Evolutionary conservation across 441 rosid species (phyloP).

Genomic region (Arabidopsis lyrata): DNA sequence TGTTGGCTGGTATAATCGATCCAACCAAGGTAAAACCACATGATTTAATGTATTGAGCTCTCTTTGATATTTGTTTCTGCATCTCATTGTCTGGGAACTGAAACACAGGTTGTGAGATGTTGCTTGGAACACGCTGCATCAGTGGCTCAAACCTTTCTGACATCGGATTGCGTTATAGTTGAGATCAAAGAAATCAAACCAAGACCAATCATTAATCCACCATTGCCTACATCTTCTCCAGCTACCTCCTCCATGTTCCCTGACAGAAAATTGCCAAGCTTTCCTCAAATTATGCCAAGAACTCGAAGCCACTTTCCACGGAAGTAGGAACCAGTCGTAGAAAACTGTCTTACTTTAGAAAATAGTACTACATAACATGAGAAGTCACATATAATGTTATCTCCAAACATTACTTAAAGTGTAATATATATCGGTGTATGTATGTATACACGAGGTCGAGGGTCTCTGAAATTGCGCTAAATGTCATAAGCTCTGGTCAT

Average conservation of each 20-base stretch:
- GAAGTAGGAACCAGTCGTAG: slow-evolving; percentile 27
- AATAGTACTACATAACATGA: slow-evolving; percentile 3
- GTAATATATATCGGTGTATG: background rate
- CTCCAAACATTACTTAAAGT: slow-evolving; percentile 18
- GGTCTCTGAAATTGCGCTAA: slow-evolving; percentile 29
- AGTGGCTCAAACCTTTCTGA: slow-evolving; percentile 82
- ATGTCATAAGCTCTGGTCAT: slow-evolving; percentile 35
- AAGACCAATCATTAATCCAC: slow-evolving; percentile 54
- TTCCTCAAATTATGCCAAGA: slow-evolving; percentile 41
- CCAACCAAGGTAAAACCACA: slow-evolving; percentile 72
- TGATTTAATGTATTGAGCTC: background rate
- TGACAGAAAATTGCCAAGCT: slow-evolving; percentile 33
- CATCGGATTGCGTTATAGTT: slow-evolving; percentile 79
- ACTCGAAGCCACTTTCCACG: slow-evolving; percentile 42
- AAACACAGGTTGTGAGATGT: slow-evolving; percentile 81
- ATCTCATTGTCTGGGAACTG: background rate
- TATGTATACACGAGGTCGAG: slow-evolving; percentile 31
- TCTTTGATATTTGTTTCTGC: background rate
- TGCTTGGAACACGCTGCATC: slow-evolving; percentile 93
- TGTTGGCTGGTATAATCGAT: slow-evolving; percentile 82
- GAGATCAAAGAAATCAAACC: slow-evolving; percentile 65
- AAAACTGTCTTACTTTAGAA: slow-evolving; percentile 9
- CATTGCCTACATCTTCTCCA: slow-evolving; percentile 48
- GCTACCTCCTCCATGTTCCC: slow-evolving; percentile 43
- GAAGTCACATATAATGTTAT: slow-evolving; percentile 17